Percentiles rank a stretch among this genome's conserved stretches.
phyloP scores from a whole-genome alignment of 257 asterid species.

The Sherardia arvensis region DNA sequence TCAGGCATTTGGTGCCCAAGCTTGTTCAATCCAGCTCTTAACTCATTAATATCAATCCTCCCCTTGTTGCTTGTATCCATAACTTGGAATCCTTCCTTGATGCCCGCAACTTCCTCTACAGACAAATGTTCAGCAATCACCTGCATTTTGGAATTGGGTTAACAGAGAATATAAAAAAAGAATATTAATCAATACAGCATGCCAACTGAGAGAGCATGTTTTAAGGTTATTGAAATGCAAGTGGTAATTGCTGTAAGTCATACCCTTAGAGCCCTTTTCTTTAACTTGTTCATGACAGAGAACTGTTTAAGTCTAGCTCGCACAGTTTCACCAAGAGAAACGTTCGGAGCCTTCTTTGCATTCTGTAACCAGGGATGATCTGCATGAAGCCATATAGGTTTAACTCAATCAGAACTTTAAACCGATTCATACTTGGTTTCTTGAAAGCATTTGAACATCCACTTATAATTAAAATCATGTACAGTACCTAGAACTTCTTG shows the following conservation, averaged over 20 bases:
- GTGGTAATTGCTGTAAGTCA: not conserved
- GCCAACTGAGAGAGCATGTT: not conserved
- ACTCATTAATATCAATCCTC: conserved; percentile 35
- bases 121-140: conserved; percentile 44
- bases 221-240: not conserved
- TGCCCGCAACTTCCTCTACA: conserved; percentile 36
- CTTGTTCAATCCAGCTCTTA: conserved; percentile 30
- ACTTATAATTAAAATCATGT: not conserved
- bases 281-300: conserved; percentile 42
- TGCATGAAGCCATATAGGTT: conserved; percentile 11
- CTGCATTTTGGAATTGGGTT: conserved; percentile 16
- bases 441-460: not conserved
- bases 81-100: conserved; percentile 32
- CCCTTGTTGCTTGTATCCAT: conserved; percentile 37
- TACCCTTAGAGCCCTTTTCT: conserved; percentile 47
- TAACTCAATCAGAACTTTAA: not conserved
- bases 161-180: conserved; percentile 3
- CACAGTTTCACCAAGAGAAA: conserved; percentile 41
- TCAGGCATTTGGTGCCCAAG: conserved; percentile 37
- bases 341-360: conserved; percentile 41
- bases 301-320: conserved; percentile 44
- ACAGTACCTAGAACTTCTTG: conserved; percentile 37
- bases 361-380: conserved; percentile 49
- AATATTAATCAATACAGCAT: not conserved
- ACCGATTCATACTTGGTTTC: not conserved